Base-by-base conservation (phyloP, 768 basidiomycete genomes). In the Leccinum olivaceopallidum region DNA sequence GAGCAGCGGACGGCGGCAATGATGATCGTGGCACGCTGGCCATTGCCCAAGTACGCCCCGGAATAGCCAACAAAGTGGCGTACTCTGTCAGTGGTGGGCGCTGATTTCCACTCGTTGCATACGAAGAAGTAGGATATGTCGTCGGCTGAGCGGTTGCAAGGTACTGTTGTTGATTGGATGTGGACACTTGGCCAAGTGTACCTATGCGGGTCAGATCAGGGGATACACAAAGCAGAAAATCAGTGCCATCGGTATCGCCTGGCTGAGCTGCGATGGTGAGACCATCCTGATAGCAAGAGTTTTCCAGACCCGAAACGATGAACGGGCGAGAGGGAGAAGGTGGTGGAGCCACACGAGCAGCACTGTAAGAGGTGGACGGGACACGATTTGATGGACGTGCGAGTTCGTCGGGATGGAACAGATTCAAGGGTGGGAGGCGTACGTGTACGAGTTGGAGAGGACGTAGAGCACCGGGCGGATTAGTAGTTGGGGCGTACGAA, bases 11-110 rank as follows among this genome's bases (percentile, higher is more conserved):
- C 13, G 83, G 79, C 0, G 71, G 61, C 2, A 75, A 61, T 7
- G 71, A 63, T 20, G 63, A 64, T 26, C 71, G 76, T 4, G 79
- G 77, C 39, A 88, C 79, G 20, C 82, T 77, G 4, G 88, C 87
- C 78, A 93, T 87, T 26, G 87, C 89, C 91, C 92, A 94, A 7
- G 92, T 92, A 63, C 86, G 78, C 2, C 94, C 94, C 14, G 88
- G 86, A 58, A 95, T 87, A 12, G 87, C 79, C n/a, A 95, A 75
- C 26, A 94, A 69, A 5, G 86, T 85, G 2, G 92, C 89, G 61
- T 91, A 84, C 65, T 96, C 94, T 10, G 86, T 85, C 51, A 94
- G 76, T 12, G 87, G 86, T 3, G 87, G 84, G 22, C 89, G 80
- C 50, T 81, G 79, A 8, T 76, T 71, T 6, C 72, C 76, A 44